Conservation (phyloP, 345 rosid genomes). For the Microthlaspi erraticum region DNA sequence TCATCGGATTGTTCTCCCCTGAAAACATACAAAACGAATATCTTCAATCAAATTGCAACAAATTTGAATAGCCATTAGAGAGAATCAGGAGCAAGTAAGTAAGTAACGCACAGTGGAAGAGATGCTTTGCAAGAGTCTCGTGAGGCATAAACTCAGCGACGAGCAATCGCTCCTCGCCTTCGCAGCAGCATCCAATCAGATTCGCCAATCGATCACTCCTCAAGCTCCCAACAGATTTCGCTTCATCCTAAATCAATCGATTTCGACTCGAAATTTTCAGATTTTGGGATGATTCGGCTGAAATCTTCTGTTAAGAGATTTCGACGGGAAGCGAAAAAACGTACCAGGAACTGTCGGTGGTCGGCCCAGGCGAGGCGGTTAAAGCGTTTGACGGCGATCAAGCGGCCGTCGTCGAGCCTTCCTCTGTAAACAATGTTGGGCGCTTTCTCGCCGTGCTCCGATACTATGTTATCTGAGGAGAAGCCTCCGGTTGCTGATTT, state of each 20-base stretch:
- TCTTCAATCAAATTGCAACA: neutral
- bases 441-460: constrained; percentile 98
- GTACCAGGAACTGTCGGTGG: constrained; percentile 88
- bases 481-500: constrained; percentile 77
- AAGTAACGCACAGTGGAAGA: constrained; percentile 75
- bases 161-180: constrained; percentile 88
- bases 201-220: constrained; percentile 87
- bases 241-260: constrained; percentile 69
- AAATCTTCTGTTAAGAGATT: too few relatives aligned
- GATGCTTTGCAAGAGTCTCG: constrained; percentile 94
- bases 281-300: too few relatives aligned
- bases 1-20: constrained; percentile 99
- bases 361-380: constrained; percentile 93
- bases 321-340: too few relatives aligned
- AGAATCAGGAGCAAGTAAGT: neutral
- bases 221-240: constrained; percentile 81
- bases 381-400: constrained; percentile 91
- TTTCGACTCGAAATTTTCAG: neutral
- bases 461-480: constrained; percentile 84
- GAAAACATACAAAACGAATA: constrained; percentile 1
- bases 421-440: constrained; percentile 94
- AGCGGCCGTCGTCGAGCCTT: constrained; percentile 68
- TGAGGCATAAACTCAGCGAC: constrained; percentile 95
- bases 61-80: neutral
- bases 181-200: constrained; percentile 88